Percentiles rank a stretch among this genome's conserved stretches.
phyloP scores from a whole-genome alignment of 306 rosid species.

The Cajanus cajan region DNA sequence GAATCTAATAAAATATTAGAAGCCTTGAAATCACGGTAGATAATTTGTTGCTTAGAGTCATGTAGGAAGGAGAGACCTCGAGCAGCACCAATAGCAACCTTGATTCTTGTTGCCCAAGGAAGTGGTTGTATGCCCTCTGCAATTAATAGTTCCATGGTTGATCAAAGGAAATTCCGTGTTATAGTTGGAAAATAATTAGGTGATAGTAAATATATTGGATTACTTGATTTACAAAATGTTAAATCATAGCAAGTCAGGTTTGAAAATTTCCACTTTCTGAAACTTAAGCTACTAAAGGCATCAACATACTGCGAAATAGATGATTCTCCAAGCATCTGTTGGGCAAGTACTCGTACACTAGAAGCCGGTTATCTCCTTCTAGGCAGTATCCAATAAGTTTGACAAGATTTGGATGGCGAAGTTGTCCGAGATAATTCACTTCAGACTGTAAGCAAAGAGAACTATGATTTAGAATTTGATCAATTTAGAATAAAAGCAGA shows the following conservation, averaged over 20 bases:
- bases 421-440: slow-evolving; percentile 80
- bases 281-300: slow-evolving; percentile 4
- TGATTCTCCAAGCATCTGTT: slow-evolving; percentile 88
- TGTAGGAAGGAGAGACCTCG: slow-evolving; percentile 75
- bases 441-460: slow-evolving; percentile 62
- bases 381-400: slow-evolving; percentile 87
- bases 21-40: slow-evolving; percentile 93
- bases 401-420: slow-evolving; percentile 88
- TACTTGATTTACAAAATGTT: neutral
- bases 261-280: neutral
- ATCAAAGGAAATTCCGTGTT: slow-evolving; percentile 6
- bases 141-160: slow-evolving; percentile 22
- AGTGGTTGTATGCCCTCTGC: slow-evolving; percentile 52
- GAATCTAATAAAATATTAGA: slow-evolving; percentile 80
- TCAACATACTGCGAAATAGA: slow-evolving; percentile 75
- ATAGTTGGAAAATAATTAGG: neutral
- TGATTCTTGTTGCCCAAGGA: slow-evolving; percentile 73
- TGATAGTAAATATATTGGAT: slow-evolving; percentile 3
- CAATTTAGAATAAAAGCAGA: slow-evolving; percentile 2
- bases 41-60: slow-evolving; percentile 59
- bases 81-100: slow-evolving; percentile 75
- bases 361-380: slow-evolving; percentile 79
- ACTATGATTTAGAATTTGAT: slow-evolving; percentile 16
- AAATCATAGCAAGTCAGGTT: neutral
- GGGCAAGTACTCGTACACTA: slow-evolving; percentile 89